Percentiles rank a stretch among this genome's conserved stretches.
Conservation (phyloP, 78 protist genomes). For the Planoprotostelium fungivorum region DNA sequence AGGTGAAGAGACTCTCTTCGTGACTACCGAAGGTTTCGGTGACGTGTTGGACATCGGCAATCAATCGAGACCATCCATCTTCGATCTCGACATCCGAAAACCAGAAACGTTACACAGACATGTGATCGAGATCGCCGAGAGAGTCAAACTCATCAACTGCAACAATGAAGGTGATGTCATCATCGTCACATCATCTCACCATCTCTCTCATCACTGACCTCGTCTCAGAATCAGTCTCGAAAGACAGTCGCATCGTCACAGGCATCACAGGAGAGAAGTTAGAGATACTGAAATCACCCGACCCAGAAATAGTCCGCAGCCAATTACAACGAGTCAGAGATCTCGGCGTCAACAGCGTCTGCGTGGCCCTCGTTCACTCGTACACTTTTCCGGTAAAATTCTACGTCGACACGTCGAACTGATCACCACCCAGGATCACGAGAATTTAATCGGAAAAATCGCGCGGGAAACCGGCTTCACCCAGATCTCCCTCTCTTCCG, state of each 20-base stretch:
- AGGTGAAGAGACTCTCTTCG: slow-evolving; percentile 65
- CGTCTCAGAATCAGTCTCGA: neutral
- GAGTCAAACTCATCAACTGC: slow-evolving; percentile 29
- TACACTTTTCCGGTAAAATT: slow-evolving; percentile 42
- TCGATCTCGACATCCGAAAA: slow-evolving; percentile 66
- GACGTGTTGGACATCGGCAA: slow-evolving; percentile 86
- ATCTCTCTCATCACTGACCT: neutral
- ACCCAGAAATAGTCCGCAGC: slow-evolving; percentile 5
- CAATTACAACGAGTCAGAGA: slow-evolving; percentile 23
- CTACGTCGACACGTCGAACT: neutral
- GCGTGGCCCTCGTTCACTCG: slow-evolving; percentile 87
- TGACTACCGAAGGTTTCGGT: slow-evolving; percentile 75
- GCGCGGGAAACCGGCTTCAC: slow-evolving; percentile 82
- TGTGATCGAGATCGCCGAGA: slow-evolving; percentile 77
- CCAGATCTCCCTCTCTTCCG: slow-evolving; percentile 77
- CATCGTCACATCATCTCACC: neutral
- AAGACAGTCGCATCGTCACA: neutral
- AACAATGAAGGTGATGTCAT: neutral
- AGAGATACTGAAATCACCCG: slow-evolving; percentile 10
- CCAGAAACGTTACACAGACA: slow-evolving; percentile 70
- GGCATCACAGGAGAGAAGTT: slow-evolving; percentile 54
- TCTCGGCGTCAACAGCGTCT: slow-evolving; percentile 64
- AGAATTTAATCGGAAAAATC: slow-evolving; percentile 62
- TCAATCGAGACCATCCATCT: slow-evolving; percentile 88
- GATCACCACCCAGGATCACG: slow-evolving; percentile 75